Base-by-base conservation (phyloP, 805 yeast genomes). In the Candida ovalis region DNA sequence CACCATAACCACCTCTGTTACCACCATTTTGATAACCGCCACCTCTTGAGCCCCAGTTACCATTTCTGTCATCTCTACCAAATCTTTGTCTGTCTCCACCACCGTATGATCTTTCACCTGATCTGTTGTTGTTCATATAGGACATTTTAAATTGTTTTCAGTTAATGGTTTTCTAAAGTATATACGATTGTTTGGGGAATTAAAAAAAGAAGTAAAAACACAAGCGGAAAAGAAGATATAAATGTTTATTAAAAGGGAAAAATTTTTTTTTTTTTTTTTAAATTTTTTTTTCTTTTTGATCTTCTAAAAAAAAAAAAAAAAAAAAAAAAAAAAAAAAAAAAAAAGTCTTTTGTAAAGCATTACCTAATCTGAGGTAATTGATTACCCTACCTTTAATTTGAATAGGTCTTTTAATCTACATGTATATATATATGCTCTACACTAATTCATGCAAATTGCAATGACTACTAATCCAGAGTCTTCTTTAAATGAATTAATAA, bases 61-160 rank as follows among this genome's bases (percentile, higher is more conserved):
- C 67, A 44, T 61, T 51, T 49, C 66, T 59, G 39, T 71, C 70
- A 41, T 71, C 70, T 53, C 72, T 64, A 46, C 67, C 63, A 52
- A 45, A 62, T 51, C 63, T 60, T 40, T 60, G 59, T 54, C 71
- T 58, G 45, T 61, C 64, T 44, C 67, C 74, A 50, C 77, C 75
- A 50, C 73, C 67, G 59, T 60, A 68, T 24, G 70, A 56, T 46
- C 63, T 61, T 52, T 55, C 55, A 23, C 58, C 55, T 38, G 61
- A 62, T 62, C 68, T 65, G 60, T 62, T 63, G 50, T 65, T 65
- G 62, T 70, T 70, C 60, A 66, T 66, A 61, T 70, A 71, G 57
- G 77, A 72, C 77, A 74, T 74, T 27, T 47, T 64, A 5, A 17
- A 30, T 30, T 30, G 7, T 12, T 12, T 30, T 30, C 35, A 30